phyloP scores from a whole-genome alignment of 192 early-diverging fungal genomes.

The Lobosporangium transversale region DNA sequence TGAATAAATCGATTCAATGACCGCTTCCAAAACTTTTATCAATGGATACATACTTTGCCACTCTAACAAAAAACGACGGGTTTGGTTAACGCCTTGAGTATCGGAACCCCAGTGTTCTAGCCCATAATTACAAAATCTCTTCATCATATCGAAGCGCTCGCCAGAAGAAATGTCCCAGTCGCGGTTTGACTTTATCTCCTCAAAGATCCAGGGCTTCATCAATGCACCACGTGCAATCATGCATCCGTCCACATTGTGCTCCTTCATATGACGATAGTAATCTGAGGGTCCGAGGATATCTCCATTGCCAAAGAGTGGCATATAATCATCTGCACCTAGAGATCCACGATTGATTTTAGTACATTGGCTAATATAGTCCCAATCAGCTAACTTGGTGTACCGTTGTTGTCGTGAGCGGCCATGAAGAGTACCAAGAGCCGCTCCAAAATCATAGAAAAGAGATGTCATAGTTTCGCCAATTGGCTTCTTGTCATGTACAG shows the following conservation, averaged over 20 bases:
- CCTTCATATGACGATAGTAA: constrained; percentile 77
- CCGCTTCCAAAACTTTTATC: too few species aligned
- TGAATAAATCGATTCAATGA: too few species aligned
- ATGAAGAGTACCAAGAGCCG: constrained; percentile 68
- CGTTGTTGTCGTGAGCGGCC: constrained; percentile 92
- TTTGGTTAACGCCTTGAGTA: constrained; percentile 84
- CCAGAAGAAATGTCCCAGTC: constrained; percentile 91
- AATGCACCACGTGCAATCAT: constrained; percentile 88
- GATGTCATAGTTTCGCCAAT: constrained; percentile 82
- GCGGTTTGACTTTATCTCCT: constrained; percentile 86
- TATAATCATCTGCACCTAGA: constrained; percentile 63
- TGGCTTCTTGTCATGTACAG: constrained; percentile 66
- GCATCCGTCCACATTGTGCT: constrained; percentile 76
- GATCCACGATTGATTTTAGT: constrained; percentile 51
- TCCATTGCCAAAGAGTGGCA: constrained; percentile 70
- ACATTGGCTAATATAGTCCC: constrained; percentile 88
- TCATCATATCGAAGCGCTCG: constrained; percentile 93
- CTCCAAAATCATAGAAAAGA: constrained; percentile 67
- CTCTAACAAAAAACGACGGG: constrained; percentile 82
- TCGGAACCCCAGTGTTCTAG: constrained; percentile 97
- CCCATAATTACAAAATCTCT: constrained; percentile 83
- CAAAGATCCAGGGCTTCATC: constrained; percentile 98
- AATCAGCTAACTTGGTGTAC: constrained; percentile 90
- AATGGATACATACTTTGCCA: constrained; percentile 84
- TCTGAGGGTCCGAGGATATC: constrained; percentile 89